These are phyloP conservation scores for Rhododendron williamsianum DNA, from an alignment of 148 eudicot genomes.

Conservation along the genomic window DNA sequence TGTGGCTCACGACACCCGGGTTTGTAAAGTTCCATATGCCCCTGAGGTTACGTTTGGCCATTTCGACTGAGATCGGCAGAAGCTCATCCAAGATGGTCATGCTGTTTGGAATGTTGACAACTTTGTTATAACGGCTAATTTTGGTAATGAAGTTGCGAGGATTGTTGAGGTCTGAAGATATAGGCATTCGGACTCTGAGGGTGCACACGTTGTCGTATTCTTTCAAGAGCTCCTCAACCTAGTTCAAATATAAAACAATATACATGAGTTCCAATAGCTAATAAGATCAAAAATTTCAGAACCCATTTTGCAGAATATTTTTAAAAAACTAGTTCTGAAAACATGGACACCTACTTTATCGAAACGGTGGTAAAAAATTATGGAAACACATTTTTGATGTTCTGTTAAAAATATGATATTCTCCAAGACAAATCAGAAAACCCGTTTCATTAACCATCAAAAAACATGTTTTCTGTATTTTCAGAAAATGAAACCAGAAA, in stretches of 20 bases:
- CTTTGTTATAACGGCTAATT: slow-evolving; percentile 43
- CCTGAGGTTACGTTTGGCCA: slow-evolving; percentile 53
- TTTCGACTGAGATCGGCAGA: slow-evolving; percentile 53
- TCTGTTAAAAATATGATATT: neutral
- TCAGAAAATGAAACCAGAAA: neutral
- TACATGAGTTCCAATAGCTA: neutral
- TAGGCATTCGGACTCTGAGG: slow-evolving; percentile 84
- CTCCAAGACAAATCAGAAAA: neutral
- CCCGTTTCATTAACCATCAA: neutral
- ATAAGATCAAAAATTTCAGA: neutral
- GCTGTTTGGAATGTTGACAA: slow-evolving; percentile 57
- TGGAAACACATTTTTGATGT: neutral
- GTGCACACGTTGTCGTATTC: slow-evolving; percentile 86
- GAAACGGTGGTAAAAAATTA: neutral
- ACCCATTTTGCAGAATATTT: neutral
- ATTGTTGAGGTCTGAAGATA: slow-evolving; percentile 63
- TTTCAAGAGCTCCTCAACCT: slow-evolving; percentile 52
- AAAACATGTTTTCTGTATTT: neutral
- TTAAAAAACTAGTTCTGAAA: neutral
- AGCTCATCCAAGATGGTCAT: slow-evolving; percentile 65
- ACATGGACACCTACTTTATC: neutral
- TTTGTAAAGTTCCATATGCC: slow-evolving; percentile 63
- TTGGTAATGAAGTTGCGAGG: slow-evolving; percentile 60
- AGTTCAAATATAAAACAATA: neutral
- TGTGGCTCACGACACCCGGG: slow-evolving; percentile 55